Base-by-base conservation (phyloP, 768 basidiomycete genomes). In the Piloderma croceum region DNA sequence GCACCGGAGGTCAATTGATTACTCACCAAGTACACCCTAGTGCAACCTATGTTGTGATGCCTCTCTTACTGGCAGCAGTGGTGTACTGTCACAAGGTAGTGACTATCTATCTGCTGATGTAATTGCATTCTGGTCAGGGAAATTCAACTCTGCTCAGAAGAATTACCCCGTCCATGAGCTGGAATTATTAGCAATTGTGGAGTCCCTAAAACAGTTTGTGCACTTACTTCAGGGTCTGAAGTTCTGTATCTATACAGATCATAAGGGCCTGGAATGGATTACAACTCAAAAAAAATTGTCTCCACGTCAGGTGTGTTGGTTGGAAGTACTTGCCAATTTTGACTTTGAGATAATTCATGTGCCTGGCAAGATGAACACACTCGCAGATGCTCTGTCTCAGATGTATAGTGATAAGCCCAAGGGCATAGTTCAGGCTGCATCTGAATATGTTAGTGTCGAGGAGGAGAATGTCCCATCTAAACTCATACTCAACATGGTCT, bases 121-220 rank as follows among this genome's bases (percentile, higher is more conserved):
- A 1, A 57, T 55, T 1, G 59, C 59, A 2, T 68, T 67, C 34
- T 67, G 55, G 31, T 68, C 62, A 0, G 63, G 59, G 0, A 69
- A 67, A 34, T 43, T 69, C 4, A 63, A 54, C 12, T 22, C 57
- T 0, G 59, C 66, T 0, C 65, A 69, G 37, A 62, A 64, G 17
- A 68, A 68, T 29, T 69, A 70, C 24, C 53, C 64, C 1, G 61
- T 63, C 0, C 68, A 68, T 20, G 63, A 69, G 36, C 61, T 62
- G 6, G 65, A 70, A 24, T 50, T 69, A 47, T 38, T 70, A 0
- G 63, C 62, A 35, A 57, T 62, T 27, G 59, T 61, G n/a, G n/a
- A n/a, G n/a, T n/a, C n/a, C n/a, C n/a, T n/a, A n/a, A n/a, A n/a
- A n/a, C n/a, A n/a, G n/a, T 19, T 47, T 62, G 0, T 45, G 0